These are phyloP conservation scores for Aegilops speltoides DNA, from an alignment of 176 grass and related monocot genomes.

Conservation along the genomic window DNA sequence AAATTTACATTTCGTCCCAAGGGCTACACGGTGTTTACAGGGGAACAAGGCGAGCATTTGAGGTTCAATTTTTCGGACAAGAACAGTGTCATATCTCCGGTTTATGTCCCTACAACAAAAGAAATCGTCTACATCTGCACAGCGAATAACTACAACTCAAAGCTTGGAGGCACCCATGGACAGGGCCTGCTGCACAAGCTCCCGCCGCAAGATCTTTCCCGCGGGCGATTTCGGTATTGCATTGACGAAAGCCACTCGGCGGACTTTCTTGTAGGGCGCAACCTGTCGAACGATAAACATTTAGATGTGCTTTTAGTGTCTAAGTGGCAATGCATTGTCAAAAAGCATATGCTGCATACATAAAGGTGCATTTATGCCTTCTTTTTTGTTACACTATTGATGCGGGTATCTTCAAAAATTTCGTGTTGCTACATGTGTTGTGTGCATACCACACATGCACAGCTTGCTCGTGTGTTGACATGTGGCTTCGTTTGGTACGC, in stretches of 20 bases:
- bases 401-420: not conserved
- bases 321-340: not conserved
- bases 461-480: not conserved
- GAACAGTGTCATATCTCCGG: not conserved
- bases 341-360: conserved; percentile 1
- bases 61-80: not conserved
- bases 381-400: not conserved
- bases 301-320: not conserved
- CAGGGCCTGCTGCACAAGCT: conserved; percentile 46
- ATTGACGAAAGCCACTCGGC: conserved; percentile 53
- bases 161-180: conserved; percentile 58
- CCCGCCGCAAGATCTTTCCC: conserved; percentile 64
- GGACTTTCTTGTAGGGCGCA: conserved; percentile 80
- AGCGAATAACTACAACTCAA: conserved; percentile 25
- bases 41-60: not conserved
- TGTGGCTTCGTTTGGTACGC: not conserved
- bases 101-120: not conserved
- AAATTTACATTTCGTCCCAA: not conserved
- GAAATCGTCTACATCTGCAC: not conserved
- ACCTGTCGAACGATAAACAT: conserved; percentile 45
- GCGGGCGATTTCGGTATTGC: conserved; percentile 60
- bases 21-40: not conserved
- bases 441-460: not conserved
- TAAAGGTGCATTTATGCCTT: not conserved
- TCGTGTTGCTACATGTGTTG: not conserved